Evolutionary conservation across 495 filamentous ascomycete genomes (phyloP).

Genomic region (Astrothelium subdiscretum): DNA sequence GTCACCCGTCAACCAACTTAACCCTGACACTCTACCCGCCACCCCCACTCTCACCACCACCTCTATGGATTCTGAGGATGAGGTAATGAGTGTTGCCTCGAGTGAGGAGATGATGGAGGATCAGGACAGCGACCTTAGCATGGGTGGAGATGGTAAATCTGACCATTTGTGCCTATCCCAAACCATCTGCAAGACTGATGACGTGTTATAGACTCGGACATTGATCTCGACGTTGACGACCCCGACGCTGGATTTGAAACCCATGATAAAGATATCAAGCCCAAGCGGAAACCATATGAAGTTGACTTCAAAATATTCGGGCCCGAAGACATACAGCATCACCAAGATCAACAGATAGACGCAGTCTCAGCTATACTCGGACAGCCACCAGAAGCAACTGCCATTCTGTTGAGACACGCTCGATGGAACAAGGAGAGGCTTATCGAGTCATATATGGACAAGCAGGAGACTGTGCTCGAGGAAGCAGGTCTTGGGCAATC

Average conservation of each 20-base stretch:
- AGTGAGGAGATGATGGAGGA: slow-evolving; percentile 45
- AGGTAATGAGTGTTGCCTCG: slow-evolving; percentile 78
- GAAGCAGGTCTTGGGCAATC: slow-evolving; percentile 67
- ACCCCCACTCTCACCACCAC: slow-evolving; percentile 52
- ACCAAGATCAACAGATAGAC: slow-evolving; percentile 73
- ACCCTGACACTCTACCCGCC: slow-evolving; percentile 30
- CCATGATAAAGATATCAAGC: slow-evolving; percentile 64
- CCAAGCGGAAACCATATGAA: slow-evolving; percentile 64
- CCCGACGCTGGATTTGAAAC: slow-evolving; percentile 58
- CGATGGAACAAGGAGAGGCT: slow-evolving; percentile 93
- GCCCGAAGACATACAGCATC: slow-evolving; percentile 65
- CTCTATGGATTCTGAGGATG: slow-evolving; percentile 92
- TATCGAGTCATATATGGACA: slow-evolving; percentile 92
- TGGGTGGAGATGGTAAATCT: slow-evolving; percentile 64
- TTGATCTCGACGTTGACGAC: slow-evolving; percentile 66
- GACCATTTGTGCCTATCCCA: slow-evolving; percentile 4
- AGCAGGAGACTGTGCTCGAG: slow-evolving; percentile 63
- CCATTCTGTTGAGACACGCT: slow-evolving; percentile 76
- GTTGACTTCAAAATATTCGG: slow-evolving; percentile 71
- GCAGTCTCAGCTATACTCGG: slow-evolving; percentile 84
- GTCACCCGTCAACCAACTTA: slow-evolving; percentile 36
- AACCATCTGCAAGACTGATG: neutral
- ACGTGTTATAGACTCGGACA: slow-evolving; percentile 15
- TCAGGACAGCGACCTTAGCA: slow-evolving; percentile 62
- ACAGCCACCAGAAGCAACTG: slow-evolving; percentile 72